Base-by-base conservation (phyloP, 2,329 filamentous ascomycete genomes). In the Pseudogymnoascus destructans region DNA sequence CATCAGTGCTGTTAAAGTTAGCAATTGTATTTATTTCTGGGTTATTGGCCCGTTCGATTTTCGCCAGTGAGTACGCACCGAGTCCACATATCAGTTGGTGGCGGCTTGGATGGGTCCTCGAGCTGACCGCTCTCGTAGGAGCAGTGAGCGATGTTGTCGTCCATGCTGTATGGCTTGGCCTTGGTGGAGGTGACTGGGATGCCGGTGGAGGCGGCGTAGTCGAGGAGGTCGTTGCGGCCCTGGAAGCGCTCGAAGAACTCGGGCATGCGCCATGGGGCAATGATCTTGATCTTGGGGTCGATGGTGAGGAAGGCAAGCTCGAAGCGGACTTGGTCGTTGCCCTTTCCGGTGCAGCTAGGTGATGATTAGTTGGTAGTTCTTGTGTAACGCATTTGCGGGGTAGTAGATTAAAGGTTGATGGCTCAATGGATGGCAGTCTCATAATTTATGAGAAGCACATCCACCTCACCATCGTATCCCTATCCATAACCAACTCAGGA, bases 81-180 rank as follows among this genome's bases (percentile, higher is more conserved):
- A 67, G 82, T 91, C 88, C 88, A 92, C 82, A 92, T 87, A 70
- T 91, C 86, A 65, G 79, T 76, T 58, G 87, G 86, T 35, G 87
- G 81, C 60, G 84, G 82, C 65, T 78, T 74, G 68, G 79, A 72
- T 42, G 78, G 78, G 63, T 82, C 81, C 72, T 88, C 85, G 60
- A 89, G 77, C 62, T 84, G 84, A 68, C 87, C 87, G 57, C 84
- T 84, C 76, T 95, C 89, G 72, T 93, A 95, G 61, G 75, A 79
- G 77, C 84, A 88, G 73, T 92, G 87, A 59, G 84, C 85, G 66
- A 88, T 68, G 73, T 89, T 87, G 71, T 84, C 82, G 65, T 85
- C 81, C 76, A 79, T 79, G 60, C 73, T 77, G 80, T 81, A 87
- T 52, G 83, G 84, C 73, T 84, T 84, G 69, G 81, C 80, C 74